A percentile compares a stretch with the other conserved stretches of the same genome.
Evolutionary conservation across 176 grass and related monocot species (phyloP).

Genomic region (Triticum monococcum): DNA sequence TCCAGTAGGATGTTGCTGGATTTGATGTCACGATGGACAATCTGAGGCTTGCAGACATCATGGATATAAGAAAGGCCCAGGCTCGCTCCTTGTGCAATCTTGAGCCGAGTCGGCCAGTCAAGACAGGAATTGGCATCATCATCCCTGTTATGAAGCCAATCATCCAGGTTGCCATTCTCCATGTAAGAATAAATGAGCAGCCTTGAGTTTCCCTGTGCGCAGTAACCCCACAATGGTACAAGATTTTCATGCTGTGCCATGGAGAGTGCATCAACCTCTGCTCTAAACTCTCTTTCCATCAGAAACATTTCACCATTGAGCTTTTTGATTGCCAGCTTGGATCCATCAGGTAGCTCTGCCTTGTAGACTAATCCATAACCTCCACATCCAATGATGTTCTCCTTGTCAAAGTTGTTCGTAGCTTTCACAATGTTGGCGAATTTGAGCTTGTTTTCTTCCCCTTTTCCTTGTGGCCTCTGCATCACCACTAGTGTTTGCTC

Average conservation of each 20-base stretch:
- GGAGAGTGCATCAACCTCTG: conserved; percentile 50
- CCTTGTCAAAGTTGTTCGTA: conserved; percentile 51
- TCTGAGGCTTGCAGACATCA: conserved; percentile 57
- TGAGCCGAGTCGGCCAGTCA: conserved; percentile 51
- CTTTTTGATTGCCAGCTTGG: conserved; percentile 53
- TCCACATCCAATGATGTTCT: conserved; percentile 49
- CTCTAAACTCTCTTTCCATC: conserved; percentile 46
- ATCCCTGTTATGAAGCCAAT: conserved; percentile 63
- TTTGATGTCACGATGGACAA: conserved; percentile 83
- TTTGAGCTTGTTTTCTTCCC: conserved; percentile 6
- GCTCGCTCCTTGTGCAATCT: conserved; percentile 54
- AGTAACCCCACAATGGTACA: conserved; percentile 51
- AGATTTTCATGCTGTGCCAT: conserved; percentile 58
- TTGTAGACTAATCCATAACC: conserved; percentile 62
- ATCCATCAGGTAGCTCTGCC: conserved; percentile 28
- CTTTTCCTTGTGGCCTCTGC: neutral
- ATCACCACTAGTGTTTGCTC: neutral
- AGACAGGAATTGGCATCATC: conserved; percentile 27
- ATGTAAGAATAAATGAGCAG: conserved; percentile 60
- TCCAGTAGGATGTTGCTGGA: conserved; percentile 83
- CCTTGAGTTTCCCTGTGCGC: conserved; percentile 31
- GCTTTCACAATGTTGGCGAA: conserved; percentile 30
- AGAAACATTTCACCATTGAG: conserved; percentile 41
- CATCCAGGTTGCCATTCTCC: conserved; percentile 77
- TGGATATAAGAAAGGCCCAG: conserved; percentile 68